These are phyloP conservation scores for Bacidia rubella DNA, from an alignment of 495 filamentous ascomycete genomes.

Conservation along the genomic window DNA sequence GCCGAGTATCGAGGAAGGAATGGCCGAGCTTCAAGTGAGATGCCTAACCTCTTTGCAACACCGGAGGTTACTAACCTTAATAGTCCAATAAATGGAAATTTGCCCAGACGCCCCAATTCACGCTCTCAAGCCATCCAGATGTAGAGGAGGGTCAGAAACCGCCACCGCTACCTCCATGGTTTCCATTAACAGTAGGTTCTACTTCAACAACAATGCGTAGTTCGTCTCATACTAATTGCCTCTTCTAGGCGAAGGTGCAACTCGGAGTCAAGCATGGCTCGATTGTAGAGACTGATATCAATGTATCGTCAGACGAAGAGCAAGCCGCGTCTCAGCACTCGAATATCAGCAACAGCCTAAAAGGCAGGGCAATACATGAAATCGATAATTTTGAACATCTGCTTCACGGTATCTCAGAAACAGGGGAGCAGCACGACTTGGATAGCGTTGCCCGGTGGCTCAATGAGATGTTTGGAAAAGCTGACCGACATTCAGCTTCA, in stretches of 20 bases:
- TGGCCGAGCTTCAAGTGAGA: constrained; percentile 47
- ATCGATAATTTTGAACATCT: constrained; percentile 17
- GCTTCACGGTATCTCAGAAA: not conserved
- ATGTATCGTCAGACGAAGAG: constrained; percentile 24
- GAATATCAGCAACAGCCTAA: constrained; percentile 16
- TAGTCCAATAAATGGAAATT: constrained; percentile 68
- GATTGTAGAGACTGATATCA: constrained; percentile 29
- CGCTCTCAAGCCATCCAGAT: constrained; percentile 42
- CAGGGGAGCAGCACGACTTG: not conserved
- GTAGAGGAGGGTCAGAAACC: constrained; percentile 8
- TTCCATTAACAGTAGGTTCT: not conserved
- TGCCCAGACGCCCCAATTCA: constrained; percentile 74
- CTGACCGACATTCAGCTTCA: not conserved
- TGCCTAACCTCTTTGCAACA: not conserved
- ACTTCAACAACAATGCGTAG: not conserved
- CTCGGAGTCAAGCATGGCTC: constrained; percentile 15
- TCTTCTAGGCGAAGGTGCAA: constrained; percentile 19
- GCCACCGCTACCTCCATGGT: constrained; percentile 11
- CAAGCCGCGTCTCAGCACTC: constrained; percentile 26
- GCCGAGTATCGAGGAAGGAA: constrained; percentile 40
- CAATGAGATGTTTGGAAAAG: constrained; percentile 9
- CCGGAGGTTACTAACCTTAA: constrained; percentile 9
- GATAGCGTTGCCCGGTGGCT: constrained; percentile 6
- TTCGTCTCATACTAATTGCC: not conserved
- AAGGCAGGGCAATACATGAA: constrained; percentile 28